Evolutionary conservation across 371 early-diverging fungal species (phyloP).

Genomic region (Saksenaea vasiformis): DNA sequence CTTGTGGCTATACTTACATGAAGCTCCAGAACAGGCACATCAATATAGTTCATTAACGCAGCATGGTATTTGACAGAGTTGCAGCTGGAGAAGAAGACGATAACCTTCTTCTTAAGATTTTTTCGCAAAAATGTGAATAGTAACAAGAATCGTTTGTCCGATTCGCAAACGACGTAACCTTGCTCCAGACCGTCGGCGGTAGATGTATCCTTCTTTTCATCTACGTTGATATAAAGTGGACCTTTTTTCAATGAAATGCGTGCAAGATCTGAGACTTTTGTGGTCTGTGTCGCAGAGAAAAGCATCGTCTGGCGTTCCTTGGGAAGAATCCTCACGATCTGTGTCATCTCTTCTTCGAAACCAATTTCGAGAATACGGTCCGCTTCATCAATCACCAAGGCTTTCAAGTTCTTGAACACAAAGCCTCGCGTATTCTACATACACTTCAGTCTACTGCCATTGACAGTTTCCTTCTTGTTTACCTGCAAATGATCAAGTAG

Average conservation of each 20-base stretch:
- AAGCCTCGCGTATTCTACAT: constrained; percentile 88
- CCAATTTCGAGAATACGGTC: constrained; percentile 98
- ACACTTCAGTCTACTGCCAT: neutral
- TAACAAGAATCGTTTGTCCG: constrained; percentile 73
- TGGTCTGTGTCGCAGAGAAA: constrained; percentile 99
- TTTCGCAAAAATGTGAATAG: constrained; percentile 47
- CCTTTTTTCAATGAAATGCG: constrained; percentile 90
- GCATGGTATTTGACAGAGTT: constrained; percentile 95
- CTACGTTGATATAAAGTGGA: constrained; percentile 96
- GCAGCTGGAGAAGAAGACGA: constrained; percentile 96
- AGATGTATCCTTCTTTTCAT: constrained; percentile 86
- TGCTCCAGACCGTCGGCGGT: constrained; percentile 91
- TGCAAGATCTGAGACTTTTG: constrained; percentile 96
- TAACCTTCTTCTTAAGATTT: constrained; percentile 88
- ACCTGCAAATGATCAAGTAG: constrained; percentile 91
- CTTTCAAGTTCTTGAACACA: constrained; percentile 86
- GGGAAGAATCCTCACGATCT: constrained; percentile 90
- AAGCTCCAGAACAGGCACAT: constrained; percentile 91
- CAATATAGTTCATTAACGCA: constrained; percentile 63
- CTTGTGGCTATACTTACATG: constrained; percentile 61
- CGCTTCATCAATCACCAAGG: constrained; percentile 97
- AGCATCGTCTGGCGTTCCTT: constrained; percentile 91
- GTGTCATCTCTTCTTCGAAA: constrained; percentile 98
- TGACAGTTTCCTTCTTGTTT: neutral
- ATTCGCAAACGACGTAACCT: constrained; percentile 87